Evolutionary conservation across 2,329 filamentous ascomycete species (phyloP), one percentile per base, ranked within the genome.

Genomic region (Beauveria brongniartii): DNA sequence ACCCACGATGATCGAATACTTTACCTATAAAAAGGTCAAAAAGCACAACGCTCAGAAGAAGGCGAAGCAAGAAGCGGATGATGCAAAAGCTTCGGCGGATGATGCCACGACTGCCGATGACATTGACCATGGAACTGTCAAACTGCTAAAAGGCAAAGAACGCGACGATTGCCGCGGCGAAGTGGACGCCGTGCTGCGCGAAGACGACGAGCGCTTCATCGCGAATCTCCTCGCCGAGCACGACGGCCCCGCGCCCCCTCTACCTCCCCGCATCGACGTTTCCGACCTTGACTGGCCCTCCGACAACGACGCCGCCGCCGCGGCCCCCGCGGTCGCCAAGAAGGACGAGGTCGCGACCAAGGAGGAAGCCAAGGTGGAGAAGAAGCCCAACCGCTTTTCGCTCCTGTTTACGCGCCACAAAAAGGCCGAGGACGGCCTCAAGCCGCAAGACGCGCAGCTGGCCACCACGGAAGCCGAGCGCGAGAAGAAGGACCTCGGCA

Each of bases 401-500:
- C 64, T 72, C 8, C 64, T 77, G 46, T 73, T 75, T 62, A 69
- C 68, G 44, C 74, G 73, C 64, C 68, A 69, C 64, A 74, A 73
- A 62, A 77, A 80, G 61, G 71, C 71, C 59, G 70, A 71, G 22
- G 75, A 74, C 48, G 73, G 77, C n/a, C 57, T 63, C 20, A 63
- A 63, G 56, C 61, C 61, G n/a, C 57, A 63, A 8, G 58, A 61
- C 51, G 58, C 58, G 28, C 28, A 51, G 48, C 69, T 70, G 55
- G 73, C 71, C 47, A 66, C 66, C 64, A 75, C 64, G 61, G 79
- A 73, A 71, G 82, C 70, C 30, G 75, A 78, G 61, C 72, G 73
- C 48, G 83, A 86, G 73, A 75, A 73, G 66, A 86, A 91, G 69
- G 94, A 97, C 67, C 84, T 97, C 63, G 84, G 84, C 44, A 81